Percentiles rank a stretch among this genome's conserved stretches.
These are phyloP conservation scores for Mycena indigotica DNA, from an alignment of 768 basidiomycete genomes.

Conservation along the genomic window DNA sequence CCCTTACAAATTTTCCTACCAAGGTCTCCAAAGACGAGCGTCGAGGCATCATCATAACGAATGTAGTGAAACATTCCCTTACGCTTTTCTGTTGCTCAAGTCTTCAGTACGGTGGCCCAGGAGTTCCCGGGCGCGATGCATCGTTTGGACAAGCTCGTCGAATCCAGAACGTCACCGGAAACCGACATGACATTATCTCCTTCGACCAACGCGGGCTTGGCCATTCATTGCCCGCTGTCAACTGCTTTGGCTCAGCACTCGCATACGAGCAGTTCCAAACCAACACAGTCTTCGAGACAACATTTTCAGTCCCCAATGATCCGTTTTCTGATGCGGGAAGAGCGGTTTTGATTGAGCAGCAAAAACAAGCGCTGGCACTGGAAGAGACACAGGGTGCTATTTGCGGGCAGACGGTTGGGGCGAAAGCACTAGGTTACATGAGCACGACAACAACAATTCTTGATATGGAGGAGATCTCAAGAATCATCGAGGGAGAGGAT, in stretches of 20 bases:
- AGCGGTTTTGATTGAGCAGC: conserved; percentile 22
- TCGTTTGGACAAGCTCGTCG: conserved; percentile 5
- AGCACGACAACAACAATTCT: conserved; percentile 18
- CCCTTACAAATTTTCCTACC: conserved; percentile 19
- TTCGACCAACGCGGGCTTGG: conserved; percentile 25
- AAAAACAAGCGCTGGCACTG: conserved; percentile 19
- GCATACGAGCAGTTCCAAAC: conserved; percentile 19
- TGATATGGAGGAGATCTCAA: conserved; percentile 23
- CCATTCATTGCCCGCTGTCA: conserved; percentile 16
- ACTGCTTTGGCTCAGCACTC: conserved; percentile 18
- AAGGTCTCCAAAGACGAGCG: conserved; percentile 12
- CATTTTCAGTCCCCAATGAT: conserved; percentile 17
- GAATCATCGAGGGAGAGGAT: conserved; percentile 16
- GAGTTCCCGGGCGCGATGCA: conserved; percentile 8
- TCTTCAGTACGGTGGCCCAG: conserved; percentile 19
- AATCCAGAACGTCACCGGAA: conserved; percentile 14
- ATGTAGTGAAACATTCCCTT: background rate
- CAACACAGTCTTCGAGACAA: conserved; percentile 23
- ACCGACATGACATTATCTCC: conserved; percentile 24
- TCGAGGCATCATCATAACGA: conserved; percentile 18
- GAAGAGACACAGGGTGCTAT: conserved; percentile 13
- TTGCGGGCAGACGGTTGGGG: conserved; percentile 16
- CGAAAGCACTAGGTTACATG: conserved; percentile 17
- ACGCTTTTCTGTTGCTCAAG: background rate
- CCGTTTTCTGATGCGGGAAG: conserved; percentile 18